Conservation (phyloP, 78 protist species). For the Goniomonas avonlea region DNA sequence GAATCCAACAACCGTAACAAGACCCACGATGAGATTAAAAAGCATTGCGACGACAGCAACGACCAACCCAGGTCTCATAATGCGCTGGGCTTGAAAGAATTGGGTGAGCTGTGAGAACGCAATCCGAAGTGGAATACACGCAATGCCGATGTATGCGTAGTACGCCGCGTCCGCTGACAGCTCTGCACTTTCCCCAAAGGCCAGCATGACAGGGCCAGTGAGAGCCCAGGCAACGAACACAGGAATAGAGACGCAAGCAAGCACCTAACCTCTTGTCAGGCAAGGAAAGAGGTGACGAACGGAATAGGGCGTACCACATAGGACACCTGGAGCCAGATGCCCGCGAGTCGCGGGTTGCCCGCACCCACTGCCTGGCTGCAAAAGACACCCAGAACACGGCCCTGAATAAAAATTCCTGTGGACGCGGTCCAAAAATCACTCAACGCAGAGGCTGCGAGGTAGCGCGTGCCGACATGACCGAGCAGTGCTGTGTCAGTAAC, state of each 20-base stretch:
- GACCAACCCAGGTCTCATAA: neutral
- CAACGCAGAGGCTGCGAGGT: neutral
- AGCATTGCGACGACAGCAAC: neutral
- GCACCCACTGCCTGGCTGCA: neutral
- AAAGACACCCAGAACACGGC: neutral
- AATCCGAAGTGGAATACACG: neutral
- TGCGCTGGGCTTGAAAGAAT: neutral
- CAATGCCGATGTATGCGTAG: neutral
- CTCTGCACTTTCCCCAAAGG: neutral
- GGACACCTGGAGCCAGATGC: neutral
- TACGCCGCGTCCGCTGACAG: neutral
- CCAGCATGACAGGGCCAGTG: neutral
- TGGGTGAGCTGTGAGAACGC: neutral
- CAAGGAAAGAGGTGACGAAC: no score
- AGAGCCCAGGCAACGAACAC: neutral
- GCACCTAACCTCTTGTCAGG: neutral
- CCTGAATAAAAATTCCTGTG: neutral
- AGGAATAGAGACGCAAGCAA: neutral
- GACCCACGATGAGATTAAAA: neutral
- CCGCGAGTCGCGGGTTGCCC: neutral
- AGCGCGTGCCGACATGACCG: conserved; percentile 11
- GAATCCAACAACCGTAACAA: neutral
- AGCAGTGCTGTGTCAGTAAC: conserved; percentile 19
- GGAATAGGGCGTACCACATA: no score
- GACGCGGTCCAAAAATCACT: conserved; percentile 5